Evolutionary conservation across 768 basidiomycete species (phyloP), one percentile per base, ranked within the genome.

Genomic region (Suillus subalutaceus): DNA sequence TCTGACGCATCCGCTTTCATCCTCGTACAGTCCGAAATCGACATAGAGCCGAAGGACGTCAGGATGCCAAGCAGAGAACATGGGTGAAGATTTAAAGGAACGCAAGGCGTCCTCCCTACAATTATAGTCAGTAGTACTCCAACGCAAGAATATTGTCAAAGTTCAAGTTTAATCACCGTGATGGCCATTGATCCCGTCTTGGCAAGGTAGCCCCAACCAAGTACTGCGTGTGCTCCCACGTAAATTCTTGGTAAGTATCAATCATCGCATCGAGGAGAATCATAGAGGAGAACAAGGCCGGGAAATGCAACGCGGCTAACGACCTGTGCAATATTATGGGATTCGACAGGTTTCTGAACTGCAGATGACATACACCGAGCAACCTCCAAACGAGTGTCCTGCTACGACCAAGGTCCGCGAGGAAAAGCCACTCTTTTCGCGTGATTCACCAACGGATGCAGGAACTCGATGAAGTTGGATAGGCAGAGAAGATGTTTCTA

Each of bases 371-470:
- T 73, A 93, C 88, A 87, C 83, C 1, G 88, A 87, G 72, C 88
- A 90, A 3, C 92, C 95, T 26, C 96, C 93, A 63, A 92, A 88
- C 0, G 94, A 96, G 72, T 97, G 96, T 0, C 94, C 95, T 3
- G 93, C 79, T 4, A 81, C 88, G 32, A 94, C 80, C 2, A 95
- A 70, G 23, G 76, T 85, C 43, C 90, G 83, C 4, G 78, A 68
- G 2, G 58, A 67, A 71, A 88, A 87, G 0, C 92, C 92, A 37
- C 73, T 69, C 6, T 68, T 66, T 50, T 74, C 4, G 32, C 92
- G 85, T 16, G 71, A 64, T 2, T 77, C 72, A 0, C 85, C 76
- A 63, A 87, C 80, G 6, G 74, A 69, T 0, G 72, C 62, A 0
- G 86, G 65, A 6, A 92, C 66, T 20, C 84, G 85, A 3, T 79